phyloP scores from a whole-genome alignment of 345 rosid genomes.

The Eucalyptus viminalis region DNA sequence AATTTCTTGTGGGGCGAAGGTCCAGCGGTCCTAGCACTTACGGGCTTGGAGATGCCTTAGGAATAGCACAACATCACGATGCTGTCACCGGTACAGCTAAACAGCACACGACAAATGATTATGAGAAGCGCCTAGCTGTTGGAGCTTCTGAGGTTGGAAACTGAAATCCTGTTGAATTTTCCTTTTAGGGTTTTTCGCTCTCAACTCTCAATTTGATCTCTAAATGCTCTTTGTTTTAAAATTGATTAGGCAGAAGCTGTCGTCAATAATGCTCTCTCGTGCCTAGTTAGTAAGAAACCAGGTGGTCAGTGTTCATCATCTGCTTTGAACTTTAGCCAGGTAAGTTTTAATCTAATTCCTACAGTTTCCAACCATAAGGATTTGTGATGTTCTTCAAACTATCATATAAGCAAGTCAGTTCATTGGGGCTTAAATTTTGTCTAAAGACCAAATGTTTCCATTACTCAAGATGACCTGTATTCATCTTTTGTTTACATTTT shows the following conservation, averaged over 20 bases:
- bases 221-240: background rate
- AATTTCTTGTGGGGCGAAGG: conserved; percentile 54
- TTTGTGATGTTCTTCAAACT: background rate
- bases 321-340: conserved; percentile 43
- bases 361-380: background rate
- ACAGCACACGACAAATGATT: conserved; percentile 85
- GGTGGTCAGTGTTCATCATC: conserved; percentile 23
- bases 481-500: background rate
- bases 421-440: background rate
- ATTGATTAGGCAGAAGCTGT: conserved; percentile 42
- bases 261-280: conserved; percentile 45
- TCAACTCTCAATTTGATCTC: background rate
- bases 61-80: conserved; percentile 83
- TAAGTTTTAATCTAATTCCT: background rate
- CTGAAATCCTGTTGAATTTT: background rate
- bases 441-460: background rate
- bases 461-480: background rate
- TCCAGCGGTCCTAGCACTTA: conserved; percentile 31
- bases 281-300: conserved; percentile 33
- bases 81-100: conserved; percentile 79
- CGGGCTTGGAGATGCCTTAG: conserved; percentile 73
- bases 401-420: background rate
- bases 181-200: background rate
- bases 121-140: conserved; percentile 48
- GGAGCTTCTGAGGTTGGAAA: conserved; percentile 58